Conservation (phyloP, 2,329 filamentous ascomycete genomes). For the Cercospora sojina region DNA sequence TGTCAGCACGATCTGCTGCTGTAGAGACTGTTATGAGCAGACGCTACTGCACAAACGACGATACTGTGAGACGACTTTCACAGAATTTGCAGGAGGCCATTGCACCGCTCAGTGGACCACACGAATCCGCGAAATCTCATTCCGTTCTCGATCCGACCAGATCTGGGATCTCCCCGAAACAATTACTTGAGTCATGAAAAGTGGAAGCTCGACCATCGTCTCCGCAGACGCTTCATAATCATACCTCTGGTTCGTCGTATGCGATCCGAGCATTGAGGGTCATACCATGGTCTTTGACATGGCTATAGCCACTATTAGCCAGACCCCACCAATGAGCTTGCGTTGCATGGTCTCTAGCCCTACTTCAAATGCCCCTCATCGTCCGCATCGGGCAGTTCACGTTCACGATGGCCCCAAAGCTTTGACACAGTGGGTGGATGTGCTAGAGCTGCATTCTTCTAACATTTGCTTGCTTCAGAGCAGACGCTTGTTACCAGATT, state of each 20-base stretch:
- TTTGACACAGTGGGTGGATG: not conserved
- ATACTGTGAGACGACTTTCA: not conserved
- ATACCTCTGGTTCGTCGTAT: not conserved
- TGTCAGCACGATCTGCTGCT: too few relatives aligned
- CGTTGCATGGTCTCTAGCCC: not conserved
- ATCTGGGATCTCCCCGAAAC: not conserved
- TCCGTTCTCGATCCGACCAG: not conserved
- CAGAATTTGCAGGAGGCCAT: not conserved
- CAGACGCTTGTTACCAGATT: not conserved
- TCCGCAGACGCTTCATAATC: accelerated
- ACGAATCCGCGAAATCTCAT: not conserved
- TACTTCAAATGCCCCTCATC: not conserved
- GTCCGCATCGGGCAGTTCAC: not conserved
- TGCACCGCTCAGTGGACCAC: not conserved
- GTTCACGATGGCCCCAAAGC: not conserved
- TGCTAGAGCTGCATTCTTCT: not conserved
- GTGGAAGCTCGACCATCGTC: not conserved
- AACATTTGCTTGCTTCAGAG: not conserved
- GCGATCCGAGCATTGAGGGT: not conserved
- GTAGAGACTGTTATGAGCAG: not conserved
- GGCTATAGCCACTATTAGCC: not conserved
- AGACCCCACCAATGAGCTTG: not conserved
- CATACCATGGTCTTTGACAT: not conserved
- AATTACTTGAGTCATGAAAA: not conserved
- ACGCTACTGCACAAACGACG: not conserved